These are phyloP conservation scores for Sporothrix globosa DNA, from an alignment of 2,329 filamentous ascomycete genomes.

Conservation along the genomic window DNA sequence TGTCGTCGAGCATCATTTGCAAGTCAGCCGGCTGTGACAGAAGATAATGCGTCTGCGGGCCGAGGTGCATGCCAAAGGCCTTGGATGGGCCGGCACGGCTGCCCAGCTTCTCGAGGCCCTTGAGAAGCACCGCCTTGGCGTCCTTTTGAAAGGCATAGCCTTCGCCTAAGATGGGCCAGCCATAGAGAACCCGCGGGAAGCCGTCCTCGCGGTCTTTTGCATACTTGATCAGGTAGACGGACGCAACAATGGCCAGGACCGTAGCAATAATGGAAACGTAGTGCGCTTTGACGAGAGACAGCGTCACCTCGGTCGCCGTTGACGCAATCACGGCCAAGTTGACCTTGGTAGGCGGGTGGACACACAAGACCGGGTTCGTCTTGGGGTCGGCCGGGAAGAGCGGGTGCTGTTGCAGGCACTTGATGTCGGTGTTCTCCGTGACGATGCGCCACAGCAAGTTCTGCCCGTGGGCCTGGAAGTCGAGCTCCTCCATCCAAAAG, in stretches of 20 bases:
- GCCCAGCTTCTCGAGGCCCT: constrained; percentile 20
- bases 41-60: constrained; percentile 30
- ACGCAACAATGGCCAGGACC: background rate
- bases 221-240: background rate
- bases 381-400: constrained; percentile 33
- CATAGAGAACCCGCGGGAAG: constrained; percentile 21
- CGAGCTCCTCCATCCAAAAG: constrained; percentile 35
- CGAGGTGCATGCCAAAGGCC: constrained; percentile 31
- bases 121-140: constrained; percentile 23
- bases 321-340: constrained; percentile 19
- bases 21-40: constrained; percentile 27
- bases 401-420: constrained; percentile 34
- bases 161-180: constrained; percentile 30
- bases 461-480: constrained; percentile 34
- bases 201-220: background rate
- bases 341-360: background rate
- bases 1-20: constrained; percentile 32
- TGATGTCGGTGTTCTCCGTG: constrained; percentile 35
- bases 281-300: constrained; percentile 20
- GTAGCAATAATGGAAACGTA: background rate
- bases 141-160: constrained; percentile 27
- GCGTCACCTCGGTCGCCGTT: constrained; percentile 14
- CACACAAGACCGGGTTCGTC: constrained; percentile 33
- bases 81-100: constrained; percentile 11
- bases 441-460: constrained; percentile 36